Base-by-base conservation (phyloP, 208 protist genomes). In the Wallacemonas rigidus region DNA sequence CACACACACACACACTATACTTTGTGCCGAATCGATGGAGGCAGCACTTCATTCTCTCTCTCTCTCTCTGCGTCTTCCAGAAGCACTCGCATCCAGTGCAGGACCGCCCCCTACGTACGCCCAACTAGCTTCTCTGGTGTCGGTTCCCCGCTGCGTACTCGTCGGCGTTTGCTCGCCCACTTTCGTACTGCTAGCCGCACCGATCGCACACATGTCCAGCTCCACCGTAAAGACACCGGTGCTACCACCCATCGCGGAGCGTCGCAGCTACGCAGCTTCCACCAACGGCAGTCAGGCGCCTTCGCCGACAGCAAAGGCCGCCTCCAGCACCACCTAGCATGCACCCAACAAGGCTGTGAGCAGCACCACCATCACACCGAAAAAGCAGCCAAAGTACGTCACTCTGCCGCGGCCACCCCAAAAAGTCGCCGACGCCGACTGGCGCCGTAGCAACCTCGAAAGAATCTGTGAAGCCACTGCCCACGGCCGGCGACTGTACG, bases 371-470 rank as follows among this genome's bases (percentile, higher is more conserved):
- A 17, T 50, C 6, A 53, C 60, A 3, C 60, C 60, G 3, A 65
- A 6, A 11, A 50, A 44, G 60, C 5, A 44, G 26, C 9, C 40
- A 6, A 65, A 65, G 60, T 65, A 65, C n/a, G 60, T 65, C 12
- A 65, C 60, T 4, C 43, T 65, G 60, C 60, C 60, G 11, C 60
- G 60, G 41, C 60, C 60, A 4, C 4, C 60, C 8, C 41, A n/a
- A 38, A 15, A 38, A 38, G 56, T 9, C 36, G 40, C 3, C 60
- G 6, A 41, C 41, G 15, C 5, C 60, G 7, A 17, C 8, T 1
- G 17, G 9, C 60, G 60, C 40, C 11, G 55, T 35, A 1, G 17
- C 7, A 9, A 35, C 55, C 15, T 35, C 17, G 1, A 65, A 65
- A 41, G 2, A 38, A 44, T 6, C 43, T 6, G 17, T 35, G 41